Evolutionary conservation across 73 alveolate species (phyloP).

Genomic region (Loxodes magnus): DNA sequence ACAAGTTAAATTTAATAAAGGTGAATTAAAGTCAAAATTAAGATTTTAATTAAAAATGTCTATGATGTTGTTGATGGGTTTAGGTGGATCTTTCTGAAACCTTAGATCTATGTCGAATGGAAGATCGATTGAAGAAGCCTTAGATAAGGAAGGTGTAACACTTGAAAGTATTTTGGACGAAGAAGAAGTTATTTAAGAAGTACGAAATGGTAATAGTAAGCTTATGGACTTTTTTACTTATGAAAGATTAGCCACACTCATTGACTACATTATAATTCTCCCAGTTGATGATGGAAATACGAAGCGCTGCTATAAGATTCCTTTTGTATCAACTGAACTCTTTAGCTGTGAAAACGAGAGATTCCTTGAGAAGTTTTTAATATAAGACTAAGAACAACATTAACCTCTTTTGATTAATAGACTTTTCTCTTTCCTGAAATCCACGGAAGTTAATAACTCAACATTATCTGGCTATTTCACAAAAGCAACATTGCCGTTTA

Average conservation of each 20-base stretch:
- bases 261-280: conserved; percentile 1
- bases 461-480: too few species aligned
- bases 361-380: conserved; percentile 12
- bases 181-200: conserved; percentile 3
- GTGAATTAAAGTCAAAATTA: too few species aligned
- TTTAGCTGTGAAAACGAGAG: neutral
- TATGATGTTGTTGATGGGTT: too few species aligned
- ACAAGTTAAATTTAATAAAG: too few species aligned
- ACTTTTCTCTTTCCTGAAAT: too few species aligned
- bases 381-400: too few species aligned
- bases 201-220: neutral
- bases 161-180: conserved; percentile 13
- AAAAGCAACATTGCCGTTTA: too few species aligned
- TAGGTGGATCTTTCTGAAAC: too few species aligned
- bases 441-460: too few species aligned
- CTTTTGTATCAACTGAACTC: conserved; percentile 18
- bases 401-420: too few species aligned
- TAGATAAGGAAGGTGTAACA: conserved; percentile 12
- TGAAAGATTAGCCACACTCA: conserved; percentile 2
- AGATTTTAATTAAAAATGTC: too few species aligned
- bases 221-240: conserved; percentile 7
- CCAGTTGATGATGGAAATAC: conserved; percentile 6
- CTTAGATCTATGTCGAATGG: too few species aligned
- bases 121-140: conserved; percentile 10
- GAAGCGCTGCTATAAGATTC: neutral